phyloP scores from a whole-genome alignment of 768 basidiomycete genomes.

The Termitomyces sp. region DNA sequence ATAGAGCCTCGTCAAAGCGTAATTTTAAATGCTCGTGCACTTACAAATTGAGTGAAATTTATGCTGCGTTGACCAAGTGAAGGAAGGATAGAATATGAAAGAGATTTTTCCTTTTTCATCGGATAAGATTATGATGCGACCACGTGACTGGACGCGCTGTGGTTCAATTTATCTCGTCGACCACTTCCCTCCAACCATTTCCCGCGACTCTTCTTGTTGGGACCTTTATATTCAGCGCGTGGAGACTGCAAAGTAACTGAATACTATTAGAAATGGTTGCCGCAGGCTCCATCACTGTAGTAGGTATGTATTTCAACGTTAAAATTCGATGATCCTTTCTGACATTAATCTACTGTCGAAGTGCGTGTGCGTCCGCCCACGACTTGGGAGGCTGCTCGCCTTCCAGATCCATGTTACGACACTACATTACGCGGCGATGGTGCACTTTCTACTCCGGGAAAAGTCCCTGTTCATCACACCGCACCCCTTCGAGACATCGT shows the following conservation, averaged over 20 bases:
- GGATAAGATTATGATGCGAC: slow-evolving; percentile 15
- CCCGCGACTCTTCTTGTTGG: slow-evolving; percentile 1
- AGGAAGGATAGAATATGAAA: background rate
- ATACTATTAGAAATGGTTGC: slow-evolving; percentile 53
- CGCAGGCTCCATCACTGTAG: slow-evolving; percentile 85
- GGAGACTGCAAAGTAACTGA: slow-evolving; percentile 2
- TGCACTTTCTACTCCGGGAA: slow-evolving; percentile 67
- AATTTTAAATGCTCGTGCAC: background rate
- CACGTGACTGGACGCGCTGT: slow-evolving; percentile 27
- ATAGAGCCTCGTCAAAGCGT: background rate
- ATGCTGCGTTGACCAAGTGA: background rate
- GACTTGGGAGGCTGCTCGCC: slow-evolving; percentile 76
- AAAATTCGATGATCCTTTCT: slow-evolving; percentile 8
- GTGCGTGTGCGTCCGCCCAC: slow-evolving; percentile 92
- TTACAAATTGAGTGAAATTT: background rate
- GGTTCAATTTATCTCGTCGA: slow-evolving; percentile 13
- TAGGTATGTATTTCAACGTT: slow-evolving; percentile 43
- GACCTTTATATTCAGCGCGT: too few relatives aligned
- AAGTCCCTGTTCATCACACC: slow-evolving; percentile 36
- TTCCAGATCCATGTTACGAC: slow-evolving; percentile 73
- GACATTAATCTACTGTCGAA: slow-evolving; percentile 25
- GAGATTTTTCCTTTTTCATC: background rate
- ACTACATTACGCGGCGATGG: slow-evolving; percentile 77
- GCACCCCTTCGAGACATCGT: slow-evolving; percentile 71
- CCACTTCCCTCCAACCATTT: slow-evolving; percentile 10